Conservation (phyloP, 306 rosid genomes). For the Luffa aegyptiaca region DNA sequence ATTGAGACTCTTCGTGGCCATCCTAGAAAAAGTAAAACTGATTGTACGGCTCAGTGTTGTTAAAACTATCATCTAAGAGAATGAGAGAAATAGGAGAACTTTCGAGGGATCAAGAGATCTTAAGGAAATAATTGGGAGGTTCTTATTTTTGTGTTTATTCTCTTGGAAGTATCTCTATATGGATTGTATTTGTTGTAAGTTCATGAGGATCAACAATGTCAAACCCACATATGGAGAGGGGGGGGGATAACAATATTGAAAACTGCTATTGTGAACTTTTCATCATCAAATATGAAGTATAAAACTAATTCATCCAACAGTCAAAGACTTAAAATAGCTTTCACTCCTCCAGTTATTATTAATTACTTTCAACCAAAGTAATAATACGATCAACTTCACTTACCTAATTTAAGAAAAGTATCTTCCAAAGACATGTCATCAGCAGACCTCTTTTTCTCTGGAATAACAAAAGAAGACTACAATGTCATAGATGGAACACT, state of each 20-base stretch:
- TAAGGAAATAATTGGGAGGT: neutral
- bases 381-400: slow-evolving; percentile 6
- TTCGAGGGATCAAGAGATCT: neutral
- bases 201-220: neutral
- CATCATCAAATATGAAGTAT: neutral
- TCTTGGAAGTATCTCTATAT: neutral
- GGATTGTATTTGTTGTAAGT: neutral
- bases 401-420: slow-evolving; percentile 58
- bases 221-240: neutral
- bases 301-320: neutral
- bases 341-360: neutral
- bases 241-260: neutral
- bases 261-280: neutral
- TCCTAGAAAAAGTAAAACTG: neutral
- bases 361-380: neutral
- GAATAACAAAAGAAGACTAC: slow-evolving; percentile 14
- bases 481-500: slow-evolving; percentile 14
- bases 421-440: slow-evolving; percentile 40
- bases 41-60: neutral
- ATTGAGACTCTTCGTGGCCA: neutral
- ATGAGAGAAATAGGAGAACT: neutral
- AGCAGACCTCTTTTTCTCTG: slow-evolving; percentile 63
- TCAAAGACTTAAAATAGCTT: neutral
- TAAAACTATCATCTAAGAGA: neutral
- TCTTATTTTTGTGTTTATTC: neutral